Evolutionary conservation across 140 eudicot genomes (phyloP).

Genomic region (Anethum foeniculum): DNA sequence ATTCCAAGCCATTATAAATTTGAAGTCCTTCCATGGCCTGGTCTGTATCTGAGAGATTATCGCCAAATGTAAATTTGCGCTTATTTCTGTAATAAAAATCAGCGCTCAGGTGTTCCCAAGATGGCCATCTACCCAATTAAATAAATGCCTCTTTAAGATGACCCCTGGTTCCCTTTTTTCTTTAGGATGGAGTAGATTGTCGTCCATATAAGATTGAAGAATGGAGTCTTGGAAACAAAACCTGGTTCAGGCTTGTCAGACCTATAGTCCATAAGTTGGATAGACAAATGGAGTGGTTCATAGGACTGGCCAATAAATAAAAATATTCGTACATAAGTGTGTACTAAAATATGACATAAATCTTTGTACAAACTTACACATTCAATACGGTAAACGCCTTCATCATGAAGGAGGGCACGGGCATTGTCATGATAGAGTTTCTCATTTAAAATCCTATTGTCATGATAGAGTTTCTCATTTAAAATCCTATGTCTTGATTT

Average conservation of each 20-base stretch:
- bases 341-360: not conserved
- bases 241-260: constrained; percentile 65
- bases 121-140: not conserved
- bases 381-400: constrained; percentile 58
- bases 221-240: constrained; percentile 61
- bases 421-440: constrained; percentile 65
- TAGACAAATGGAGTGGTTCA: constrained; percentile 45
- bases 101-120: not conserved
- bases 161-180: constrained; percentile 46
- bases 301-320: constrained; percentile 41
- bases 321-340: not conserved
- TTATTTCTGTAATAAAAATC: constrained; percentile 40
- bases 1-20: constrained; percentile 48
- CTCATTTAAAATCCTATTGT: no score
- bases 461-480: no score
- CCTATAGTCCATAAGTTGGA: constrained; percentile 66
- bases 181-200: constrained; percentile 48
- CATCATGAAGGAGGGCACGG: constrained; percentile 53
- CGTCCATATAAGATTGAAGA: constrained; percentile 52
- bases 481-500: constrained; percentile 41
- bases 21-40: constrained; percentile 58
- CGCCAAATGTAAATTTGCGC: constrained; percentile 33
- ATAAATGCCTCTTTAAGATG: constrained; percentile 61
- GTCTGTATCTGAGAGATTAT: constrained; percentile 30
- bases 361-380: constrained; percentile 36